Conservation (phyloP, 139 green algal species). For the Edaphochlamys debaryana region DNA sequence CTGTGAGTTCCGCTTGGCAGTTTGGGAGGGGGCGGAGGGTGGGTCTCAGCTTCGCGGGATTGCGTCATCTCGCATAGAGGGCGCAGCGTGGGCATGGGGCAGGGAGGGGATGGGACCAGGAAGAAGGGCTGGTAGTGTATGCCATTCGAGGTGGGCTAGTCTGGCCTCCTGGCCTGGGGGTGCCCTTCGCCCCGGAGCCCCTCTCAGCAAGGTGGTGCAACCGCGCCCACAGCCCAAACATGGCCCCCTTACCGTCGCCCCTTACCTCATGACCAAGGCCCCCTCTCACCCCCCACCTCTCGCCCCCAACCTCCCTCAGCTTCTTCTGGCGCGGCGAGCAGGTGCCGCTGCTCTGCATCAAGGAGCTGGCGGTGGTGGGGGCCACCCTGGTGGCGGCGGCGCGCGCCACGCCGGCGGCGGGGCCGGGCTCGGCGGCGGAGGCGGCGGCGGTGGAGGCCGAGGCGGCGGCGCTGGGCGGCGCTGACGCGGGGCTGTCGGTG, state of each 20-base stretch:
- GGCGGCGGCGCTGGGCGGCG: background rate
- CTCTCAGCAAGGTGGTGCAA: too few species aligned
- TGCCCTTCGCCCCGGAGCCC: too few species aligned
- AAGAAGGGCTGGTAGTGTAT: too few species aligned
- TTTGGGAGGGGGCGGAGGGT: too few species aligned
- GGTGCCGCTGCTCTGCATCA: background rate
- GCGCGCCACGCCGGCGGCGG: background rate
- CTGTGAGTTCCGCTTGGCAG: background rate
- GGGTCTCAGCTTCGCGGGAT: too few species aligned
- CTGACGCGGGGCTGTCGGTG: too few species aligned
- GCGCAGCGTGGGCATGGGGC: too few species aligned
- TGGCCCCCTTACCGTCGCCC: background rate
- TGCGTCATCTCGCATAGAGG: too few species aligned
- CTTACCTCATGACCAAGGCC: background rate
- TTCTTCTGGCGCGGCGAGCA: background rate
- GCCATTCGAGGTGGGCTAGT: too few species aligned
- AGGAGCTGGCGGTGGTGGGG: constrained; percentile 13
- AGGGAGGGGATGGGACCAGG: too few species aligned
- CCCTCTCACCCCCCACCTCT: background rate
- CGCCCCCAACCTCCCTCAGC: background rate
- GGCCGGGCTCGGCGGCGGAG: background rate
- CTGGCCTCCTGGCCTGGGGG: too few species aligned
- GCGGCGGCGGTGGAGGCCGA: background rate
- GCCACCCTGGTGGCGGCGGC: background rate
- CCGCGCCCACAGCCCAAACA: background rate